Base-by-base conservation (phyloP, 2,329 filamentous ascomycete genomes). In the Xylariomycetidae sp. region DNA sequence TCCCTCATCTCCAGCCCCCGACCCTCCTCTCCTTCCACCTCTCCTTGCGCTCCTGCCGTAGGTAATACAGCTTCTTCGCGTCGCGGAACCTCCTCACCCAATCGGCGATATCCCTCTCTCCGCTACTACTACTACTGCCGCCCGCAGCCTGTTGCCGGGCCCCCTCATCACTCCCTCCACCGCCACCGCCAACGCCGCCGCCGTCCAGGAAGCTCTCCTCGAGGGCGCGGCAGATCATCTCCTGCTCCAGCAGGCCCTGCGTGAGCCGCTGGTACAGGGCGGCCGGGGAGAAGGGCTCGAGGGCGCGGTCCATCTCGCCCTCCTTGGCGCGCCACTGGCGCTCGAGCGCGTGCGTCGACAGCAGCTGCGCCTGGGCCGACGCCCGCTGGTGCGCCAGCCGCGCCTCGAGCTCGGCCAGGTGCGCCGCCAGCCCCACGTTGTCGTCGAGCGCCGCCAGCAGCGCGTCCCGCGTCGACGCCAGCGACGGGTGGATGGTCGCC, bases 11-110 rank as follows among this genome's bases (percentile, higher is more conserved):
- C 92, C 92, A 97, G 1, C 92, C 92, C 9, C 90, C 90, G 20
- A 97, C 90, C 46, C 90, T 73, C 16, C 90, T 88, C 62, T 97
- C 90, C 57, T 97, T 92, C 92, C 92, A 97, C 49, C 92, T 74
- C 51, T 88, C 85, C 61, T 89, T 94, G 46, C 87, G 77, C 66
- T 97, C 92, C 53, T 82, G 80, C 37, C 92, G 73, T 34, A 89
- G 67, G 53, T 92, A 94, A 41, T 82, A 82, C 37, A 84, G 66
- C 48, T 85, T 84, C 55, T 82, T 85, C 8, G 85, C 85, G 48
- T 90, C 88, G 47, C 88, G 73, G 44, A 94, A 85, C 50, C 84
- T 68, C 51, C 82, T 74, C 14, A 95, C 77, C 80, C 92, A 97
- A 40, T 97, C 90, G 2, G 72, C 69, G 16, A 85, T 80, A 62